phyloP scores from a whole-genome alignment of 805 yeast species.

The Yamadazyma endophytica region DNA sequence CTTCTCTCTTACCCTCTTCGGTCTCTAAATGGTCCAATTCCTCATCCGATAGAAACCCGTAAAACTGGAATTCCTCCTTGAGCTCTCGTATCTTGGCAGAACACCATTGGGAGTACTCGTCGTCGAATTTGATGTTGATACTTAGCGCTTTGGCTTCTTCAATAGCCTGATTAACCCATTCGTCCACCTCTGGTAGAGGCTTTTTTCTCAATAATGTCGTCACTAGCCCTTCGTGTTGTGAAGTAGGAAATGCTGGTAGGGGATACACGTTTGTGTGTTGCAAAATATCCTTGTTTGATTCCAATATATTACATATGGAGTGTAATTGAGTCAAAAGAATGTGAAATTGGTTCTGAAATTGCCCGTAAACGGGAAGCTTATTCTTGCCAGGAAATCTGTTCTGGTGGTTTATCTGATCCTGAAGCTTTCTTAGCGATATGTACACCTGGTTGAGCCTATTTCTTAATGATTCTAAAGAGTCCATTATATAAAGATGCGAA shows the following conservation, averaged over 20 bases:
- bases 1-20: constrained; percentile 28
- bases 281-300: constrained; percentile 55
- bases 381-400: constrained; percentile 32
- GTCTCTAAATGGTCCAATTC: constrained; percentile 35
- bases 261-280: constrained; percentile 78
- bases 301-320: constrained; percentile 68
- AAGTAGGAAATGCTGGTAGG: constrained; percentile 75
- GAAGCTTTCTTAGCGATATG: constrained; percentile 33
- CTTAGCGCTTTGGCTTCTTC: constrained; percentile 12
- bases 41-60: constrained; percentile 54
- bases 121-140: constrained; percentile 25
- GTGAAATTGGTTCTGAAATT: constrained; percentile 78
- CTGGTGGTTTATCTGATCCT: constrained; percentile 34
- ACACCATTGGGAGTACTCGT: constrained; percentile 71
- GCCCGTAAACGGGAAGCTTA: constrained; percentile 48
- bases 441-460: constrained; percentile 40
- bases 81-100: constrained; percentile 47
- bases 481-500: too few relatives aligned
- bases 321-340: constrained; percentile 78
- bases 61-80: constrained; percentile 55
- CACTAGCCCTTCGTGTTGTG: constrained; percentile 75
- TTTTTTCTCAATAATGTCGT: constrained; percentile 86
- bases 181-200: constrained; percentile 83
- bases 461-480: constrained; percentile 37
- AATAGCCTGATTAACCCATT: constrained; percentile 59